Conservation (phyloP, 1,284 basidiomycete genomes). For the Phellopilus nigrolimitatus region DNA sequence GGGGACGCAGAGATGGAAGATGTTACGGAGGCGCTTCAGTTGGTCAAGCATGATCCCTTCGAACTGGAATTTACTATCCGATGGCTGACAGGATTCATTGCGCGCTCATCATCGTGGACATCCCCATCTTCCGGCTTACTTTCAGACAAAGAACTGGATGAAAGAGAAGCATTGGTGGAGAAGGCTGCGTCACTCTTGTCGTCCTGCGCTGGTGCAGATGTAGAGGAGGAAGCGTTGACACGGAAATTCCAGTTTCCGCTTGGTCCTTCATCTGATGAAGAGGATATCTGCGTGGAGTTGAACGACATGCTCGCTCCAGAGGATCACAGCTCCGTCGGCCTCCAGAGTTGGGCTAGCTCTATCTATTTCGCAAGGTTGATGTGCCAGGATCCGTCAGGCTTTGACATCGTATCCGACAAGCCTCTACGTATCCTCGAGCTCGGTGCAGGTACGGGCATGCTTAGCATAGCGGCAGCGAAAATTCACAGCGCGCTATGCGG, state of each 20-base stretch:
- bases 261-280: slow-evolving; percentile 16
- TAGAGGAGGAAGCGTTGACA: slow-evolving; percentile 20
- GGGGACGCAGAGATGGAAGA: slow-evolving; percentile 18
- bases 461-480: slow-evolving; percentile 69
- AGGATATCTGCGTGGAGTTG: slow-evolving; percentile 44
- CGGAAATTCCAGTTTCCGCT: slow-evolving; percentile 28
- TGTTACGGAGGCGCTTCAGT: neutral
- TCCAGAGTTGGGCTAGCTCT: slow-evolving; percentile 86
- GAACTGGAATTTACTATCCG: slow-evolving; percentile 21
- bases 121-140: neutral
- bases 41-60: slow-evolving; percentile 15
- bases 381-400: slow-evolving; percentile 48
- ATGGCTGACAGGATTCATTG: slow-evolving; percentile 27
- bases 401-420: slow-evolving; percentile 33
- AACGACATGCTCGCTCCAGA: slow-evolving; percentile 65
- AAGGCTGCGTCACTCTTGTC: slow-evolving; percentile 38
- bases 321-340: slow-evolving; percentile 80
- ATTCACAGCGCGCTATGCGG: slow-evolving; percentile 35
- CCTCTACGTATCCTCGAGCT: slow-evolving; percentile 66
- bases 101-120: slow-evolving; percentile 27
- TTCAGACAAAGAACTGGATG: slow-evolving; percentile 25
- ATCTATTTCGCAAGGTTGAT: slow-evolving; percentile 74
- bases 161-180: slow-evolving; percentile 28
- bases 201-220: slow-evolving; percentile 23
- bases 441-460: slow-evolving; percentile 82